phyloP scores from a whole-genome alignment of 2,329 filamentous ascomycete species.

The Fusarium nygamai region DNA sequence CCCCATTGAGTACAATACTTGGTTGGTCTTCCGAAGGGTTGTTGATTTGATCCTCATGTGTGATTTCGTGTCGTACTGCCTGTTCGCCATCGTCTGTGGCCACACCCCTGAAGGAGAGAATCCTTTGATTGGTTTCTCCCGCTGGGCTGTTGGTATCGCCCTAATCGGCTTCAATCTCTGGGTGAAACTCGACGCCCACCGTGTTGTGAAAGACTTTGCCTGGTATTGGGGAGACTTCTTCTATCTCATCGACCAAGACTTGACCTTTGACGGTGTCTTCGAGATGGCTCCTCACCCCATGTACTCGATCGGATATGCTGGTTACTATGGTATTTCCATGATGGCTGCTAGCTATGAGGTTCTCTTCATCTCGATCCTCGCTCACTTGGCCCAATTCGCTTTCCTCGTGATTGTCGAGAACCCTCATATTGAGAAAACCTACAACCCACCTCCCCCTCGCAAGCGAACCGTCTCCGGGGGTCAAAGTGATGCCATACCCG shows the following conservation, averaged over 20 bases:
- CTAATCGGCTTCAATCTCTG: slow-evolving; percentile 95
- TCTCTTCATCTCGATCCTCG: slow-evolving; percentile 94
- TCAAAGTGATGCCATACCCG: slow-evolving; percentile 44
- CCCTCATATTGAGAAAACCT: slow-evolving; percentile 97
- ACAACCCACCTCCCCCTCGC: slow-evolving; percentile 87
- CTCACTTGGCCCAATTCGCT: slow-evolving; percentile 92
- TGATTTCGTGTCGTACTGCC: slow-evolving; percentile 96
- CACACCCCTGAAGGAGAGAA: slow-evolving; percentile 79
- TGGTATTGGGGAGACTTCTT: slow-evolving; percentile 99
- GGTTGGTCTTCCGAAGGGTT: slow-evolving; percentile 93
- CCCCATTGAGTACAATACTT: slow-evolving; percentile 98
- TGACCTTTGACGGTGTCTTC: slow-evolving; percentile 98
- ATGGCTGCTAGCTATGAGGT: slow-evolving; percentile 99
- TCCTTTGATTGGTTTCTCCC: slow-evolving; percentile 71
- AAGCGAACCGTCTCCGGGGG: slow-evolving; percentile 56
- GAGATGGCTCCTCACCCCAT: slow-evolving; percentile 99
- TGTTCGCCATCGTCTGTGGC: slow-evolving; percentile 91
- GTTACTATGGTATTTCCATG: slow-evolving; percentile 97
- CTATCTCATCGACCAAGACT: slow-evolving; percentile 95
- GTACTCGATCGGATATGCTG: slow-evolving; percentile 98
- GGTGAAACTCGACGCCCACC: slow-evolving; percentile 97
- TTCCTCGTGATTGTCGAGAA: slow-evolving; percentile 95
- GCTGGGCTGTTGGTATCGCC: slow-evolving; percentile 81
- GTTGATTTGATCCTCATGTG: slow-evolving; percentile 99
- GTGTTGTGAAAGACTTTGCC: slow-evolving; percentile 98